Evolutionary conservation across 805 yeast genomes (phyloP).

Genomic region (Kuraishia hungarica): DNA sequence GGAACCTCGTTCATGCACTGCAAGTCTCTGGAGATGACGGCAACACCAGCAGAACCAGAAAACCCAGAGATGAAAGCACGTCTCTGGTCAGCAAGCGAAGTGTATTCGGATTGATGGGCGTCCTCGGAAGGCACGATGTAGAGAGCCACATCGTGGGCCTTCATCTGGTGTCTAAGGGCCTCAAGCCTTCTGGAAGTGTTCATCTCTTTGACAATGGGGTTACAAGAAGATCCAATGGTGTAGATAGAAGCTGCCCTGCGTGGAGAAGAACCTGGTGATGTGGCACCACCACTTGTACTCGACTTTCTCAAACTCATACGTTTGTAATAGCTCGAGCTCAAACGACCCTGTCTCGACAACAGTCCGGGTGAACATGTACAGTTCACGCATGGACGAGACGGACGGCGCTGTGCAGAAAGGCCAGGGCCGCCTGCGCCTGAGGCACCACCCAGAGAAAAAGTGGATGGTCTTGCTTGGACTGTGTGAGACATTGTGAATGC

Average conservation of each 20-base stretch:
- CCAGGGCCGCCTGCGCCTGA: slow-evolving; percentile 12
- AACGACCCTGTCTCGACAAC: slow-evolving; percentile 54
- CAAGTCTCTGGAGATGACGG: slow-evolving; percentile 60
- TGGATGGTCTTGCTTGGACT: slow-evolving; percentile 29
- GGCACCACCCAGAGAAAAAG: slow-evolving; percentile 28
- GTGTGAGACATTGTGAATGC: slow-evolving; percentile 17
- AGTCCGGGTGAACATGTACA: slow-evolving; percentile 85
- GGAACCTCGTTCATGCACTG: slow-evolving; percentile 40
- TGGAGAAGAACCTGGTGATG: slow-evolving; percentile 19
- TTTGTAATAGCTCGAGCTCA: slow-evolving; percentile 37
- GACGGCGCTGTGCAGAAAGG: slow-evolving; percentile 3
- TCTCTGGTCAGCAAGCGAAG: slow-evolving; percentile 72
- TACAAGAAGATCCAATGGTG: slow-evolving; percentile 9
- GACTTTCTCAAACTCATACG: slow-evolving; percentile 20
- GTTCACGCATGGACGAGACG: slow-evolving; percentile 50
- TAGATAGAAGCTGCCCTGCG: slow-evolving; percentile 6
- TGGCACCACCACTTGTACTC: slow-evolving; percentile 21
- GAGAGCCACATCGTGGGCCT: slow-evolving; percentile 46
- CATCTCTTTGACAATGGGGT: slow-evolving; percentile 27
- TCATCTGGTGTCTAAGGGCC: slow-evolving; percentile 58
- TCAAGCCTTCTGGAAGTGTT: slow-evolving; percentile 54
- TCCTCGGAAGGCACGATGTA: slow-evolving; percentile 70
- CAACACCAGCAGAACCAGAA: slow-evolving; percentile 91
- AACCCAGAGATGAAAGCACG: slow-evolving; percentile 80
- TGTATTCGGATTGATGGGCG: slow-evolving; percentile 90